phyloP scores from a whole-genome alignment of 2,329 filamentous ascomycete species.

The Neofusicoccum sp. region DNA sequence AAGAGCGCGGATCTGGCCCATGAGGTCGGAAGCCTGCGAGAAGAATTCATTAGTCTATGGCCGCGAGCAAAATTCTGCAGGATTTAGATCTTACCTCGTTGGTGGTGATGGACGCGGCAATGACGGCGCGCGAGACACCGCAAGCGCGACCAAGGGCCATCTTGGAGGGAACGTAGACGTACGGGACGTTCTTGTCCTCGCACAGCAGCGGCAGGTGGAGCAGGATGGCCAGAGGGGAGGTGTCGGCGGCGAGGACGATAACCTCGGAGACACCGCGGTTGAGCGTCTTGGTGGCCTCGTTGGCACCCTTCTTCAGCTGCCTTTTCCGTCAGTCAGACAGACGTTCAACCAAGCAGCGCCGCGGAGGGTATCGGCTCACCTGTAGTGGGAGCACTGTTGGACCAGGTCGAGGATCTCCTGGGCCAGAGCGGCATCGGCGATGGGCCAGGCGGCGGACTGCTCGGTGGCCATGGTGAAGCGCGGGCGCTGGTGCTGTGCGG shows the following conservation, averaged over 20 bases:
- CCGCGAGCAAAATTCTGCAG: not conserved
- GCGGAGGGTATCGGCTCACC: slow-evolving; percentile 14
- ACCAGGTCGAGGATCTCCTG: slow-evolving; percentile 49
- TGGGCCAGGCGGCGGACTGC: slow-evolving; percentile 34
- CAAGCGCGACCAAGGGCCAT: slow-evolving; percentile 85
- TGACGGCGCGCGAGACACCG: slow-evolving; percentile 86
- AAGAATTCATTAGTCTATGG: not conserved
- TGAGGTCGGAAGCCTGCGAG: slow-evolving; percentile 62
- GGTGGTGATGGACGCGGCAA: slow-evolving; percentile 83
- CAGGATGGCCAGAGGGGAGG: slow-evolving; percentile 77
- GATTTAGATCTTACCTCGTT: slow-evolving; percentile 37
- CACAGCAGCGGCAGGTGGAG: slow-evolving; percentile 78
- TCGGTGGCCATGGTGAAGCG: slow-evolving; percentile 16
- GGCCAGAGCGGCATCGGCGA: slow-evolving; percentile 52
- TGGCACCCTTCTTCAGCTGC: slow-evolving; percentile 88
- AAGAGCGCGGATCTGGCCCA: slow-evolving; percentile 81
- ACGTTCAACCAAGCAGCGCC: not conserved
- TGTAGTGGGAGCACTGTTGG: slow-evolving; percentile 28
- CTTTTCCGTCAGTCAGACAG: slow-evolving; percentile 25
- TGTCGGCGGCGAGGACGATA: slow-evolving; percentile 87
- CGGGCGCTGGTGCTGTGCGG: slow-evolving; percentile 14
- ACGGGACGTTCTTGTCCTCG: slow-evolving; percentile 77
- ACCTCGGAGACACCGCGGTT: slow-evolving; percentile 91
- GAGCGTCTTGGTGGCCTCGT: slow-evolving; percentile 77
- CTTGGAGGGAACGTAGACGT: slow-evolving; percentile 79